Conservation (phyloP, 345 rosid genomes). For the Syzygium aqueum region DNA sequence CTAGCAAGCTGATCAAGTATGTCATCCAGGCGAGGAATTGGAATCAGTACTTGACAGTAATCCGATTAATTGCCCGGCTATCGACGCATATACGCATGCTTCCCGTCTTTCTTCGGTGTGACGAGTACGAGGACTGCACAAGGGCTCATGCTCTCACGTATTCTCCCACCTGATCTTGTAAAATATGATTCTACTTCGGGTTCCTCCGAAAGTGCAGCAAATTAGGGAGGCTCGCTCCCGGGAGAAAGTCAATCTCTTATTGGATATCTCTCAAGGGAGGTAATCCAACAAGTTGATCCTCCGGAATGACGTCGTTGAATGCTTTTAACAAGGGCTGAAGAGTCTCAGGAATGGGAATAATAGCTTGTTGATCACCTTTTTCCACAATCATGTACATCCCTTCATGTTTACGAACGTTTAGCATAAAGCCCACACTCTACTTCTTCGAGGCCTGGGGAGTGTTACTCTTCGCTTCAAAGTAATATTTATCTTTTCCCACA, state of each 20-base stretch:
- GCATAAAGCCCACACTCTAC: neutral
- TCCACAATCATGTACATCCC: neutral
- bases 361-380: neutral
- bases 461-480: neutral
- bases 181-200: neutral
- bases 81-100: slow-evolving; percentile 4
- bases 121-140: neutral
- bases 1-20: neutral
- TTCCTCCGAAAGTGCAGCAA: neutral
- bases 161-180: neutral
- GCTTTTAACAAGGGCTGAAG: neutral
- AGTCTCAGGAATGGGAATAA: neutral
- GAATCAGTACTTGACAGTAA: neutral
- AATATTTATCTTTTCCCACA: neutral
- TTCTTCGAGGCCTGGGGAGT: neutral
- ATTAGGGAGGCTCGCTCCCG: neutral
- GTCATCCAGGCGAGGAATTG: neutral
- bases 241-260: neutral
- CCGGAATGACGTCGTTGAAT: neutral
- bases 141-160: neutral
- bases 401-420: neutral
- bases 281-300: neutral
- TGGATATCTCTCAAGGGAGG: neutral
- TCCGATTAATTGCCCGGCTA: neutral
- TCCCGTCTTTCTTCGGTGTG: neutral